These are phyloP conservation scores for Chamaenerion angustifolium DNA, from an alignment of 345 rosid genomes.

Conservation along the genomic window DNA sequence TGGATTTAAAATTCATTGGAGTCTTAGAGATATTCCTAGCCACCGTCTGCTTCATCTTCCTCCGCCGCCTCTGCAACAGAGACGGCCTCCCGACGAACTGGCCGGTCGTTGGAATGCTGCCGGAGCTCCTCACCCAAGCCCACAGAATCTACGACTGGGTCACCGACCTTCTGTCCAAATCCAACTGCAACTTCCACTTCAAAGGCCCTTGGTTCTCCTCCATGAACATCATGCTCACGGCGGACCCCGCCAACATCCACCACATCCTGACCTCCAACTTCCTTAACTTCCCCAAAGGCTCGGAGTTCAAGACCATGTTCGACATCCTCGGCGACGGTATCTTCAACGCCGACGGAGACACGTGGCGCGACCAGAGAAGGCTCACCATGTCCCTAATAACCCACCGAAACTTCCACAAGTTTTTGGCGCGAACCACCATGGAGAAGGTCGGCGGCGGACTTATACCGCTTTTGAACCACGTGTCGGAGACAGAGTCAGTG, in stretches of 20 bases:
- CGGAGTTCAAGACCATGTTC: constrained; percentile 32
- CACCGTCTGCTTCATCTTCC: constrained; percentile 16
- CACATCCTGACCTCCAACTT: constrained; percentile 47
- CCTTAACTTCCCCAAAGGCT: constrained; percentile 44
- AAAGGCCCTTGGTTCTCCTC: constrained; percentile 24
- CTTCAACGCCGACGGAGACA: constrained; percentile 29
- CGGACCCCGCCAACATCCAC: constrained; percentile 44
- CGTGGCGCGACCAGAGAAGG: constrained; percentile 38
- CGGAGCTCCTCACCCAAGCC: constrained; percentile 4
- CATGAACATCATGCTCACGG: constrained; percentile 22
- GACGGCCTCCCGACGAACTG: constrained; percentile 19
- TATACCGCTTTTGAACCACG: too few relatives aligned
- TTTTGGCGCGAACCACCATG: neutral
- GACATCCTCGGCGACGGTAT: constrained; percentile 52
- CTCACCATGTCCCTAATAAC: constrained; percentile 17
- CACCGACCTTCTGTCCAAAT: constrained; percentile 15
- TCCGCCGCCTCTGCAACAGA: constrained; percentile 6
- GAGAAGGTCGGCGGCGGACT: too few relatives aligned
- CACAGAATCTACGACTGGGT: constrained; percentile 12
- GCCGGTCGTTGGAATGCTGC: constrained; percentile 52
- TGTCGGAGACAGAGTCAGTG: too few relatives aligned
- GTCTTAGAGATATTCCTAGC: constrained; percentile 23
- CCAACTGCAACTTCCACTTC: constrained; percentile 17
- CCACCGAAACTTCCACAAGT: constrained; percentile 16
- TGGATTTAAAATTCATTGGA: neutral